Conservation (phyloP, 2,329 filamentous ascomycete species). For the Alternaria infectoria region DNA sequence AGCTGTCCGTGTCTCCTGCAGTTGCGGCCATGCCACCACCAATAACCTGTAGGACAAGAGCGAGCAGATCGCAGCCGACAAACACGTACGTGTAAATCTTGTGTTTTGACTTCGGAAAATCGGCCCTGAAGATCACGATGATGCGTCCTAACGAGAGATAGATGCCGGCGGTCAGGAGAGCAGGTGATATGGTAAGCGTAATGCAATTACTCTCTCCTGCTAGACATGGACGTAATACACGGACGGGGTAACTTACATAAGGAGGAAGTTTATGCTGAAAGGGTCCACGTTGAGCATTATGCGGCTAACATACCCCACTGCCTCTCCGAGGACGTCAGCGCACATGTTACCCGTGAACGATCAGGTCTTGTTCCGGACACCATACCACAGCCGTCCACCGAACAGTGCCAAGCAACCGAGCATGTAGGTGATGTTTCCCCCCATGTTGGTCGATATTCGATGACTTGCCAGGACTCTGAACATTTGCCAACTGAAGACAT, state of each 20-base stretch:
- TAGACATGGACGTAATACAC: background rate
- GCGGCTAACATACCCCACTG: slow-evolving; percentile 62
- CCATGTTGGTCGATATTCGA: slow-evolving; percentile 55
- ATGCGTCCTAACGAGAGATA: slow-evolving; percentile 63
- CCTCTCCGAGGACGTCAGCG: slow-evolving; percentile 57
- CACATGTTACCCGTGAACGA: slow-evolving; percentile 57
- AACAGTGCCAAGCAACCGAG: slow-evolving; percentile 56
- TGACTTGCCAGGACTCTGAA: slow-evolving; percentile 50
- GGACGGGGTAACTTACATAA: slow-evolving; percentile 50
- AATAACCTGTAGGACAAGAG: slow-evolving; percentile 63
- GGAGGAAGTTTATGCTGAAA: slow-evolving; percentile 57
- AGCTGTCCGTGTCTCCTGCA: slow-evolving; percentile 47
- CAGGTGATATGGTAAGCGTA: slow-evolving; percentile 62
- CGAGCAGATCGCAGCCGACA: slow-evolving; percentile 61
- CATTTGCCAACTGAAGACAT: slow-evolving; percentile 47
- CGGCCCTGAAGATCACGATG: slow-evolving; percentile 57
- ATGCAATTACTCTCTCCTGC: slow-evolving; percentile 55
- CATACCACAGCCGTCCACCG: slow-evolving; percentile 56
- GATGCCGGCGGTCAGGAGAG: slow-evolving; percentile 60
- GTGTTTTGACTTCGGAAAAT: slow-evolving; percentile 32
- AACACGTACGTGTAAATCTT: slow-evolving; percentile 63
- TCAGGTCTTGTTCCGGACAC: slow-evolving; percentile 59
- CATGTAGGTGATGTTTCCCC: slow-evolving; percentile 60
- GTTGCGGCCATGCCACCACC: slow-evolving; percentile 64
- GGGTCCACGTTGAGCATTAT: slow-evolving; percentile 60